Evolutionary conservation across 495 filamentous ascomycete species (phyloP), one percentile per base, ranked within the genome.

Genomic region (Thozetella sp.): DNA sequence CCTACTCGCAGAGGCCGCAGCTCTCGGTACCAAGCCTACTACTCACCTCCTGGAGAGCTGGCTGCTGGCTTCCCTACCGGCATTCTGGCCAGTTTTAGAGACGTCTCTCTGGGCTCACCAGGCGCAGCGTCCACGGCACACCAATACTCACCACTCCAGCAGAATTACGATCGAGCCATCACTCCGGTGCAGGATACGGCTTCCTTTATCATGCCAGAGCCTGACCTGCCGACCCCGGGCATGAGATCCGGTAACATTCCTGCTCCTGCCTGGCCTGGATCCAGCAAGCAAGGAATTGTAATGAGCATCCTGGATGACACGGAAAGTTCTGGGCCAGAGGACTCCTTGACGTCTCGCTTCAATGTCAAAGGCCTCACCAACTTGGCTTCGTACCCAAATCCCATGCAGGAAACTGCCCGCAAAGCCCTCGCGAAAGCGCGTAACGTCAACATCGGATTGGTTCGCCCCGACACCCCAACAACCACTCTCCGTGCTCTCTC

Each of bases 381-480:
- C 58, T 51, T 80, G 43, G 79, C 79, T 3, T 78, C 77, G 11
- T 81, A 77, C 53, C 63, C 72, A 3, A 81, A 81, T 54, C 78
- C 78, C 6, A 76, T 68, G 64, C 77, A 79, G 52, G 76, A 75
- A 53, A 67, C 67, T 1, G 78, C 78, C n/a, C 75, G 74, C 60
- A 65, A 71, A 22, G 56, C 70, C 3, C 67, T 80, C 25, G 72
- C 71, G 54, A 73, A 59, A 55, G 78, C 68, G 52, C 69, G 65
- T 25, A 57, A 57, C 24, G 56, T 46, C 51, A 64, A 70, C 51
- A 17, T 55, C 25, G 51, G 25, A 22, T 10, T 61, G 37, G 51
- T 23, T 40, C 65, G 58, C 10, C 24, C 61, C 17, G 53, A 55
- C 20, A 60, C 56, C 17, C 53, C 62, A 9, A 60, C 60, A 9